Evolutionary conservation across 2,329 filamentous ascomycete species (phyloP).

Genomic region (Elsinoe perseae): DNA sequence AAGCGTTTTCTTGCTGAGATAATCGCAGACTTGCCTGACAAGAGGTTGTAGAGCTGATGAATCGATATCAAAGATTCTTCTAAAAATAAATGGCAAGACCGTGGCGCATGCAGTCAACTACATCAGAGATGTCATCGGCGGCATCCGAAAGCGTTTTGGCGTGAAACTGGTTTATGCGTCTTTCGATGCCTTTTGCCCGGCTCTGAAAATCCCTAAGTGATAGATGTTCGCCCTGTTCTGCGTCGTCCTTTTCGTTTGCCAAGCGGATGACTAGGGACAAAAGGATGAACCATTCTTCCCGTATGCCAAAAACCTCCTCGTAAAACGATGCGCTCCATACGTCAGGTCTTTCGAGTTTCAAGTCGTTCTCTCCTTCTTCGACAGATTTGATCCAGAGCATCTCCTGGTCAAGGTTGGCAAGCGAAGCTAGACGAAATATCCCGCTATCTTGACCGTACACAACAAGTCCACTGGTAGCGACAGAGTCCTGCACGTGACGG

Average conservation of each 20-base stretch:
- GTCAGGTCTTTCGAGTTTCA: background rate
- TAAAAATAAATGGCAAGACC: constrained; percentile 1
- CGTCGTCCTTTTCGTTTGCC: background rate
- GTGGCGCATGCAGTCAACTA: background rate
- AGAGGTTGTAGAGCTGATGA: background rate
- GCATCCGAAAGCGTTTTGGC: background rate
- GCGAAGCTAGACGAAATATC: background rate
- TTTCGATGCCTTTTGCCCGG: background rate
- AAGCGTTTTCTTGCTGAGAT: background rate
- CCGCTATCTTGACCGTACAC: background rate
- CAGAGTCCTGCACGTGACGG: background rate
- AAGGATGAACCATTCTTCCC: background rate
- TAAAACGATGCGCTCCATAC: background rate
- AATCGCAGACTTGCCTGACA: background rate
- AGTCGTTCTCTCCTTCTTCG: constrained; percentile 6
- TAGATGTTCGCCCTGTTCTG: background rate
- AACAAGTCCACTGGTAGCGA: background rate
- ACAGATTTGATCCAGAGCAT: background rate
- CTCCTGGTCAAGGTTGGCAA: background rate
- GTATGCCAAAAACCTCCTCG: background rate
- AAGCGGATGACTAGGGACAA: background rate
- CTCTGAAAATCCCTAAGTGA: background rate
- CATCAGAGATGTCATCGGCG: background rate
- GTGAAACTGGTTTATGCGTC: background rate
- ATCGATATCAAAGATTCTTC: background rate